A percentile compares a stretch with the other conserved stretches of the same genome.
phyloP scores from a whole-genome alignment of 352 stramenopile species.

The Pythium vanterpoolii region DNA sequence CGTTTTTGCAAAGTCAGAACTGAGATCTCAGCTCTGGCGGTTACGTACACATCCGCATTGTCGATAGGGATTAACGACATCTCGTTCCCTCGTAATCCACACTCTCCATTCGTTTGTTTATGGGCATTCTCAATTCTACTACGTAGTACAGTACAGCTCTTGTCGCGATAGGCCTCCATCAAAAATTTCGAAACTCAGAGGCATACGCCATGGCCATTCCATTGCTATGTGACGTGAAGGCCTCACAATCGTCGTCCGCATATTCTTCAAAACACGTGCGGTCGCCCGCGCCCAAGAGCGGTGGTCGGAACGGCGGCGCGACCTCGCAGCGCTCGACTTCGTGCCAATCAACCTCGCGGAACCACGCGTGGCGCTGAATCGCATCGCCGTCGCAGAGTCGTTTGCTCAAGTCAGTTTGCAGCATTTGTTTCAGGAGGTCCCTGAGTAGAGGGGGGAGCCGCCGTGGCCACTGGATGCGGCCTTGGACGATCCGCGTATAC shows the following conservation, averaged over 20 bases:
- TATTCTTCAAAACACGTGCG: constrained; percentile 67
- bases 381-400: constrained; percentile 38
- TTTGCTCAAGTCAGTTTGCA: constrained; percentile 48
- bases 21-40: background rate
- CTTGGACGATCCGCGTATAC: constrained; percentile 76
- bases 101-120: too few species aligned
- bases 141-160: background rate
- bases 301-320: constrained; percentile 40
- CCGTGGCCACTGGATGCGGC: constrained; percentile 51
- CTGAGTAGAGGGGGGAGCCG: constrained; percentile 40
- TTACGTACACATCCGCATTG: too few species aligned
- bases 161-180: background rate
- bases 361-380: constrained; percentile 69
- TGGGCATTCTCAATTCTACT: too few species aligned
- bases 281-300: constrained; percentile 40
- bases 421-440: constrained; percentile 65
- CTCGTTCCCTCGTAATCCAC: too few species aligned
- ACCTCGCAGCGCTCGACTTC: constrained; percentile 46
- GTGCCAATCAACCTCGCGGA: constrained; percentile 61
- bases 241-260: constrained; percentile 26
- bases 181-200: constrained; percentile 29
- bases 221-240: background rate
- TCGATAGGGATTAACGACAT: too few species aligned
- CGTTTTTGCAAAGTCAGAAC: background rate
- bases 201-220: constrained; percentile 5